phyloP scores from a whole-genome alignment of 1,284 basidiomycete species.

The Calocybe gambosa region DNA sequence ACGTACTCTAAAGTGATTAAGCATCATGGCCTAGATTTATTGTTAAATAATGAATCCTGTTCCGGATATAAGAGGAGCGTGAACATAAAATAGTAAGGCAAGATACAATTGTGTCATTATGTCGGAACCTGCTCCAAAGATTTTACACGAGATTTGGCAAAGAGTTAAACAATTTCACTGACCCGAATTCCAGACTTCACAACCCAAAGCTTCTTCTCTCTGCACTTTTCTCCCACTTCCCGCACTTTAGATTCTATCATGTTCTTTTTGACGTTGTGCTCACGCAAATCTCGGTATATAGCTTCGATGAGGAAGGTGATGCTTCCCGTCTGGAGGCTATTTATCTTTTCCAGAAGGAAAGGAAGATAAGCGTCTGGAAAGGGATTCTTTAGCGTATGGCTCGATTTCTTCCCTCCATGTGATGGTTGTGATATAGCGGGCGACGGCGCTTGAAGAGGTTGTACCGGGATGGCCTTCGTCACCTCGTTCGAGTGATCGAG shows the following conservation, averaged over 20 bases:
- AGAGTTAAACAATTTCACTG: slow-evolving; percentile 1
- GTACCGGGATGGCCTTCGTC: slow-evolving; percentile 11
- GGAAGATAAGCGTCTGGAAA: slow-evolving; percentile 65
- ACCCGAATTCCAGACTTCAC: slow-evolving; percentile 39
- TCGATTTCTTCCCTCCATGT: slow-evolving; percentile 24
- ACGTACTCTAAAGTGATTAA: slow-evolving; percentile 6
- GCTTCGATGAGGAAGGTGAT: slow-evolving; percentile 65
- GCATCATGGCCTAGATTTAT: slow-evolving; percentile 3
- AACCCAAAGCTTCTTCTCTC: slow-evolving; percentile 63
- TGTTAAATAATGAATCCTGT: slow-evolving; percentile 4
- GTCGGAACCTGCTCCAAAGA: slow-evolving; percentile 3
- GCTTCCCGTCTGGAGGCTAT: slow-evolving; percentile 47
- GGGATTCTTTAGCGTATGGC: slow-evolving; percentile 41
- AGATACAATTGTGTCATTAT: background rate
- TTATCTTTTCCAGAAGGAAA: slow-evolving; percentile 53
- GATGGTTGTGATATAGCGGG: slow-evolving; percentile 11
- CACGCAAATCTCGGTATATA: slow-evolving; percentile 60
- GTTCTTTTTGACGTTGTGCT: slow-evolving; percentile 70
- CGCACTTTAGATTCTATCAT: slow-evolving; percentile 74
- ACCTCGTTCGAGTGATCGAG: slow-evolving; percentile 27
- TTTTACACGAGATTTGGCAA: background rate
- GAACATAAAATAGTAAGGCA: background rate
- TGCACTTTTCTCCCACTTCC: slow-evolving; percentile 68
- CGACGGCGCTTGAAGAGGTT: slow-evolving; percentile 8
- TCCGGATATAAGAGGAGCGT: background rate